phyloP scores from a whole-genome alignment of 1,284 basidiomycete species.

The Lentinus polychrous region DNA sequence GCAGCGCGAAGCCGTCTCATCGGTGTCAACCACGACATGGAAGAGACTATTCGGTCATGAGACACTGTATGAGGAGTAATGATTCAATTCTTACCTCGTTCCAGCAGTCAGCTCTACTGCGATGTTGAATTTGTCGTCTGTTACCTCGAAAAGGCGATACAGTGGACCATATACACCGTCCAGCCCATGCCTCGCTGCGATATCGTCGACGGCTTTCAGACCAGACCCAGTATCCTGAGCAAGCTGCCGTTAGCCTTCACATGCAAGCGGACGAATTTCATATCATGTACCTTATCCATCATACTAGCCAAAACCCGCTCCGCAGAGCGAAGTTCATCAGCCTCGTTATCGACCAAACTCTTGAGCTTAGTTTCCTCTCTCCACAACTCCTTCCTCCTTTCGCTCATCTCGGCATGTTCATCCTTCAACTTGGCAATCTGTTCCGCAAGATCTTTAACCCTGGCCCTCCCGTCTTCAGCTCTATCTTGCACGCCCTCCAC shows the following conservation, averaged over 20 bases:
- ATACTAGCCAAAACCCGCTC: constrained; percentile 80
- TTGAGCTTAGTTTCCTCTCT: constrained; percentile 89
- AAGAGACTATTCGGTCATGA: constrained; percentile 59
- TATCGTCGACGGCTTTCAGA: constrained; percentile 77
- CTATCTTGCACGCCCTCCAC: constrained; percentile 60
- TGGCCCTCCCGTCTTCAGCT: constrained; percentile 71
- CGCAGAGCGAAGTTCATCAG: constrained; percentile 73
- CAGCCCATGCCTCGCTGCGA: constrained; percentile 65
- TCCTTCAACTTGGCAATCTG: constrained; percentile 64
- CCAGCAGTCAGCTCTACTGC: constrained; percentile 95
- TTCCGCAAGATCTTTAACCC: constrained; percentile 62
- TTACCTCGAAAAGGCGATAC: constrained; percentile 89
- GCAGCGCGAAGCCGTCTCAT: constrained; percentile 84
- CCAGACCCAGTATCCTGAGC: constrained; percentile 84
- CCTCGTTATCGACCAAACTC: constrained; percentile 69
- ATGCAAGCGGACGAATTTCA: neutral
- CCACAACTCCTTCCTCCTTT: constrained; percentile 91
- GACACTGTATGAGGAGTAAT: neutral
- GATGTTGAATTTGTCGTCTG: constrained; percentile 85
- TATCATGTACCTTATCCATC: constrained; percentile 82
- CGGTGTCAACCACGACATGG: constrained; percentile 96
- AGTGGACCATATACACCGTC: constrained; percentile 88
- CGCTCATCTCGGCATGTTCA: constrained; percentile 64
- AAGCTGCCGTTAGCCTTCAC: neutral
- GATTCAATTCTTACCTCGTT: constrained; percentile 57